phyloP scores from a whole-genome alignment of 2,329 filamentous ascomycete species.

The Apiospora marii region DNA sequence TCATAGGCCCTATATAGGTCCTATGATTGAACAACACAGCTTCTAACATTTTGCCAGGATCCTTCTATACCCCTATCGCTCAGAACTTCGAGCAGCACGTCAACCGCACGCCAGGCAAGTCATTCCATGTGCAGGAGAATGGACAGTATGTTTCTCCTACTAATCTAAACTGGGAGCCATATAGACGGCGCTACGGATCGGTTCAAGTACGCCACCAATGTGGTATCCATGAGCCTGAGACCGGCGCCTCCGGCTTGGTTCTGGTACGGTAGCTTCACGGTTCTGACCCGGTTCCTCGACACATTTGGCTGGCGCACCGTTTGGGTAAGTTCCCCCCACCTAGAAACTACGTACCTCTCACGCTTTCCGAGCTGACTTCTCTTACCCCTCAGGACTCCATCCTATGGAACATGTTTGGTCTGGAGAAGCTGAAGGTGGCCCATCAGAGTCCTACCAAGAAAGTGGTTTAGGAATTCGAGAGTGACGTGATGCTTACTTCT shows the following conservation, averaged over 20 bases:
- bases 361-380: not conserved
- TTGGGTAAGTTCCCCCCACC: not conserved
- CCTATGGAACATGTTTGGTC: not conserved
- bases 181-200: not conserved
- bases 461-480: too few relatives aligned
- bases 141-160: too few relatives aligned
- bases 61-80: not conserved
- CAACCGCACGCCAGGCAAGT: not conserved
- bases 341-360: not conserved
- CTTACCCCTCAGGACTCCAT: not conserved
- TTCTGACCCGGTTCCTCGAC: not conserved
- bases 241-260: not conserved
- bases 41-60: not conserved
- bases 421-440: not conserved
- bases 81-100: not conserved
- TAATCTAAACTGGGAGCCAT: too few relatives aligned
- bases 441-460: too few relatives aligned
- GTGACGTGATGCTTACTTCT: too few relatives aligned
- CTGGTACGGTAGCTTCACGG: not conserved
- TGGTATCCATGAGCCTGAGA: not conserved
- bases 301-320: not conserved
- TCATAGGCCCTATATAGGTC: too few relatives aligned
- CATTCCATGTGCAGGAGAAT: too few relatives aligned
- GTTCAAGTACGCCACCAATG: not conserved
- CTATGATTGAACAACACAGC: too few relatives aligned